A percentile compares a stretch with the other conserved stretches of the same genome.
phyloP scores from a whole-genome alignment of 2,329 filamentous ascomycete species.

The Colletotrichum magnum region DNA sequence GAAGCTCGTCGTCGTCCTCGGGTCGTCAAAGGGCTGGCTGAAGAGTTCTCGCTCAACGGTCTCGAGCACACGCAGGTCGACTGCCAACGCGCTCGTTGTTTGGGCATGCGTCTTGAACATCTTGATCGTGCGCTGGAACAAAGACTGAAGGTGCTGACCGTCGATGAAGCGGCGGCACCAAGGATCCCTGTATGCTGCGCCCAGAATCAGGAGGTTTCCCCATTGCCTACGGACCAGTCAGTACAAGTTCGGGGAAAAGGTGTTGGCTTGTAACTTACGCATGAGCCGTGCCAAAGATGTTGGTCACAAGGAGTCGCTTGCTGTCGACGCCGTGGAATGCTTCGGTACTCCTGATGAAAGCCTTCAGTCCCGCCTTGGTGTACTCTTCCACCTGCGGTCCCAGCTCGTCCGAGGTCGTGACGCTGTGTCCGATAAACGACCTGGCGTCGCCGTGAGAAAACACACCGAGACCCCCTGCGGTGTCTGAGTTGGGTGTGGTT shows the following conservation, averaged over 20 bases:
- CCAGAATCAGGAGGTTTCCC: conserved; percentile 92
- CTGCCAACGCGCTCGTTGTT: conserved; percentile 80
- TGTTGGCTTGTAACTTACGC: conserved; percentile 76
- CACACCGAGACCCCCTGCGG: conserved; percentile 54
- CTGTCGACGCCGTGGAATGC: conserved; percentile 79
- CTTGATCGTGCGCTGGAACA: conserved; percentile 81
- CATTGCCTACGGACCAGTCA: conserved; percentile 79
- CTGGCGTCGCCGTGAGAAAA: conserved; percentile 22
- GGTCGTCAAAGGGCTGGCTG: conserved; percentile 44
- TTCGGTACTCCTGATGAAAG: conserved; percentile 86
- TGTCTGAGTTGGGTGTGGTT: conserved; percentile 46
- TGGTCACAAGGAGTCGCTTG: conserved; percentile 88
- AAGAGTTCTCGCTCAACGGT: conserved; percentile 65
- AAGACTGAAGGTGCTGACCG: conserved; percentile 65
- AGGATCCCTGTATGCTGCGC: conserved; percentile 81
- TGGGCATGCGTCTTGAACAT: conserved; percentile 80
- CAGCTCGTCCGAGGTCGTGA: conserved; percentile 55
- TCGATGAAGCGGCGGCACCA: conserved; percentile 72
- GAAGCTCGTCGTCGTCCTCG: conserved; percentile 53
- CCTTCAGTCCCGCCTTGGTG: conserved; percentile 75
- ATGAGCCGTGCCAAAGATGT: conserved; percentile 94
- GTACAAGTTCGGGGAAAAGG: neutral
- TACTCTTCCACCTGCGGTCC: conserved; percentile 65
- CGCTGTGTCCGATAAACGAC: conserved; percentile 39
- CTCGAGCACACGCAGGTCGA: conserved; percentile 82